Evolutionary conservation across 345 rosid species (phyloP).

Genomic region (Brassica carinata): DNA sequence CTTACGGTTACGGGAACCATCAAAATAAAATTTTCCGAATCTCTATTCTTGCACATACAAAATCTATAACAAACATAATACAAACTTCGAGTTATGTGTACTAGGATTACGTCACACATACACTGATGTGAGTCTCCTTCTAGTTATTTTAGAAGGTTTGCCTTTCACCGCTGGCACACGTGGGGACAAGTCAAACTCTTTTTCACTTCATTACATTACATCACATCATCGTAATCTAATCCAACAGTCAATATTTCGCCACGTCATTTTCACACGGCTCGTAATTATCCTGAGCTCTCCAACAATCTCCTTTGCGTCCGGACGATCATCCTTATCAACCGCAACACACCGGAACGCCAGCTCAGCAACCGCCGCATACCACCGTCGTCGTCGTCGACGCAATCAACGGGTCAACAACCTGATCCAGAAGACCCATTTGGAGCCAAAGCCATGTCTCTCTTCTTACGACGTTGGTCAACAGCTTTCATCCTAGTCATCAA

Average conservation of each 20-base stretch:
- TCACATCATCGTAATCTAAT: slow-evolving; percentile 31
- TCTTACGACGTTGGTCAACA: slow-evolving; percentile 80
- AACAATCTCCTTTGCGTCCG: slow-evolving; percentile 76
- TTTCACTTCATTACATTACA: slow-evolving; percentile 16
- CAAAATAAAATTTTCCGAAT: slow-evolving; percentile 21
- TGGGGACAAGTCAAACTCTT: slow-evolving; percentile 19
- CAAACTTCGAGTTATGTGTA: slow-evolving; percentile 28
- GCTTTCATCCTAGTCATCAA: slow-evolving; percentile 80
- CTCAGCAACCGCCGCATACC: slow-evolving; percentile 80
- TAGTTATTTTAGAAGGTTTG: not conserved
- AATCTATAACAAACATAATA: slow-evolving; percentile 9
- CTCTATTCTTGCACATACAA: slow-evolving; percentile 5
- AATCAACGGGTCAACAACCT: slow-evolving; percentile 69
- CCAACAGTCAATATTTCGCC: slow-evolving; percentile 28
- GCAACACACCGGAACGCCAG: slow-evolving; percentile 91
- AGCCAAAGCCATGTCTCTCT: slow-evolving; percentile 84
- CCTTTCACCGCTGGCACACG: slow-evolving; percentile 2
- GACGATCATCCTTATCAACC: slow-evolving; percentile 89
- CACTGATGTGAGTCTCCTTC: slow-evolving; percentile 2
- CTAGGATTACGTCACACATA: slow-evolving; percentile 21
- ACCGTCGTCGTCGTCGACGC: slow-evolving; percentile 39
- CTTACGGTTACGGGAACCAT: slow-evolving; percentile 26
- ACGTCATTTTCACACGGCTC: slow-evolving; percentile 43
- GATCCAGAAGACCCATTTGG: slow-evolving; percentile 66
- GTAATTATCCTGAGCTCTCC: slow-evolving; percentile 70